Base-by-base conservation (phyloP, 192 early-diverging fungal species). In the Phlyctochytrium planicorne region DNA sequence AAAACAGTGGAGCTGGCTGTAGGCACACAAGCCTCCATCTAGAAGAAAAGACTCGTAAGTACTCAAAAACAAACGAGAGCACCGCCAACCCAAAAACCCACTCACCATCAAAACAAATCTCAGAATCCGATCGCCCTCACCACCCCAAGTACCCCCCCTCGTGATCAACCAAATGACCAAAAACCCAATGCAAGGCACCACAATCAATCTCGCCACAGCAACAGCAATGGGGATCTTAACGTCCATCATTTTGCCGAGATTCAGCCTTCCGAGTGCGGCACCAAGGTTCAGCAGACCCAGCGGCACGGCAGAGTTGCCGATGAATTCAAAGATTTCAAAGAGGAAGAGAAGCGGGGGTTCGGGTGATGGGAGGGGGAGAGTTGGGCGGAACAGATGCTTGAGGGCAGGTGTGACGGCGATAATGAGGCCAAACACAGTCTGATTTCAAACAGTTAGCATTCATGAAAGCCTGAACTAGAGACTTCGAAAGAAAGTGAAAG, bases 51-150 rank as follows among this genome's bases (percentile, higher is more conserved):
- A n/a, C n/a, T n/a, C n/a, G n/a, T n/a, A n/a, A n/a, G n/a, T n/a
- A n/a, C n/a, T n/a, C n/a, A n/a, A n/a, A n/a, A n/a, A n/a, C n/a
- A n/a, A n/a, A n/a, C n/a, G n/a, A n/a, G n/a, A n/a, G n/a, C n/a
- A n/a, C n/a, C n/a, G n/a, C n/a, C n/a, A n/a, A n/a, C n/a, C n/a
- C n/a, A n/a, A n/a, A n/a, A n/a, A n/a, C n/a, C n/a, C n/a, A n/a
- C n/a, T n/a, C n/a, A n/a, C n/a, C n/a, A n/a, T 76, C 20, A 77
- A 55, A 1, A 77, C 68, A 62, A 77, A 77, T 56, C 71, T 55
- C 17, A 77, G 59, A 25, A 77, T 75, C 34, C n/a, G n/a, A n/a
- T 65, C 70, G 25, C 65, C 71, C 24, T 37, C 10, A 32, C 14
- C 30, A 29, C 34, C 62, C 33, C 70, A 66, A 23, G 59, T 25